Percentiles rank a stretch among this genome's conserved stretches.
Evolutionary conservation across 2,329 filamentous ascomycete genomes (phyloP).

Genomic region (Calonectria hawksworthii): DNA sequence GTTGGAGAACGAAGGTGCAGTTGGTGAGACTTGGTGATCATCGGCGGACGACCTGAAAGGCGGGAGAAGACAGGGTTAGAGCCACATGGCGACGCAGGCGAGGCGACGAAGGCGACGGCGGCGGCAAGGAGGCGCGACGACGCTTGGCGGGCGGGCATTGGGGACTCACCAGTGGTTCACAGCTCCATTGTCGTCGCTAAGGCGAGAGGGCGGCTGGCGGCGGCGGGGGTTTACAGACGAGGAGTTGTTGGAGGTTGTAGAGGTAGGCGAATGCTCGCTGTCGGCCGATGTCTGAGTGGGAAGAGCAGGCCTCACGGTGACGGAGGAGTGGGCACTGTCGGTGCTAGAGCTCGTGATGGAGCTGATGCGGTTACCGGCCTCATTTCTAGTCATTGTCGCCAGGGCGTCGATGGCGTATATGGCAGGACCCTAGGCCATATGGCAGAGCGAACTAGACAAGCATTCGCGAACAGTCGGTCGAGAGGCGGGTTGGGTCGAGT

Average conservation of each 20-base stretch:
- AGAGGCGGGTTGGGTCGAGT: slow-evolving; percentile 19
- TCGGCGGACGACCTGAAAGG: slow-evolving; percentile 50
- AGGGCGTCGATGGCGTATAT: slow-evolving; percentile 49
- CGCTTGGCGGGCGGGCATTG: slow-evolving; percentile 31
- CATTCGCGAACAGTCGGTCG: slow-evolving; percentile 36
- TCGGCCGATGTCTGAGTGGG: slow-evolving; percentile 33
- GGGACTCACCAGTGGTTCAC: slow-evolving; percentile 45
- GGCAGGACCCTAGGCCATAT: slow-evolving; percentile 50
- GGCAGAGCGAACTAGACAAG: slow-evolving; percentile 39
- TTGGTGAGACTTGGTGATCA: slow-evolving; percentile 64
- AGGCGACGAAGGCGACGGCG: slow-evolving; percentile 32
- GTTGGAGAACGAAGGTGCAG: slow-evolving; percentile 59
- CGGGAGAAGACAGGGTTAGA: slow-evolving; percentile 34
- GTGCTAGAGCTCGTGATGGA: slow-evolving; percentile 62
- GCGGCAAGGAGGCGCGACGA: slow-evolving; percentile 29
- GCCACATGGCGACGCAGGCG: slow-evolving; percentile 28
- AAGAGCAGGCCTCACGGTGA: slow-evolving; percentile 70
- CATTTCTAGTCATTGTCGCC: slow-evolving; percentile 77
- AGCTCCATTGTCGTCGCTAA: slow-evolving; percentile 44
- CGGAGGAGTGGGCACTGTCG: slow-evolving; percentile 76
- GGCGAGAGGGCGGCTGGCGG: slow-evolving; percentile 34
- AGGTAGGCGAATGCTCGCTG: slow-evolving; percentile 31
- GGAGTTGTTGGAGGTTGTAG: slow-evolving; percentile 34
- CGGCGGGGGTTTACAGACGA: slow-evolving; percentile 37
- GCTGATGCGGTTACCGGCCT: slow-evolving; percentile 72